Conservation (phyloP, 73 alveolate genomes). For the Stentor roeselii region DNA sequence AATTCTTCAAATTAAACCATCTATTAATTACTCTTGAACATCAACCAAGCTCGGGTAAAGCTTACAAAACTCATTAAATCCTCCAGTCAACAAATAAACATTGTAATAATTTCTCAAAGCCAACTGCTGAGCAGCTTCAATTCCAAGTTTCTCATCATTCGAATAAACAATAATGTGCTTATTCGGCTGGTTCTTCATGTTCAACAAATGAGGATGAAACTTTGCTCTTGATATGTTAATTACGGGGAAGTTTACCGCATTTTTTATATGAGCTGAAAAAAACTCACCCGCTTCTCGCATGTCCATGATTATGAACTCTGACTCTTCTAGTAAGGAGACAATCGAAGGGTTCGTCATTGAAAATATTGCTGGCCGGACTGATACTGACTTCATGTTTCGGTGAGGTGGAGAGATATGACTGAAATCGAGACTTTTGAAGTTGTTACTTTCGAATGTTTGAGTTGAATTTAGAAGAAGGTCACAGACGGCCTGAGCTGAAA, state of each 20-base stretch:
- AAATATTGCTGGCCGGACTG: not conserved
- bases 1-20: no score
- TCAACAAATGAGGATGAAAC: conserved; percentile 57
- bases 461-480: not conserved
- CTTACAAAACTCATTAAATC: conserved; percentile 59
- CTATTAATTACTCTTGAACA: no score
- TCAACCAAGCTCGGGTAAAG: conserved; percentile 57
- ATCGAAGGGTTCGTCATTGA: conserved; percentile 58
- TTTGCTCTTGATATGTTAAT: conserved; percentile 76
- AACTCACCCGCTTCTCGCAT: conserved; percentile 81
- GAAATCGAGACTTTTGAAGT: not conserved
- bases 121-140: conserved; percentile 59
- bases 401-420: not conserved
- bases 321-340: conserved; percentile 44
- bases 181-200: conserved; percentile 77
- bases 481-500: conserved; percentile 71
- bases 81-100: conserved; percentile 76
- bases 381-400: not conserved
- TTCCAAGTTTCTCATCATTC: conserved; percentile 79
- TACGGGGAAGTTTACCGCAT: conserved; percentile 71
- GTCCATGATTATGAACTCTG: conserved; percentile 74
- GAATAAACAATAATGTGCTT: conserved; percentile 75
- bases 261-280: conserved; percentile 63
- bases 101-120: conserved; percentile 83
- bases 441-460: not conserved